phyloP scores from a whole-genome alignment of 805 yeast species.

The Debaryomyces maramus region DNA sequence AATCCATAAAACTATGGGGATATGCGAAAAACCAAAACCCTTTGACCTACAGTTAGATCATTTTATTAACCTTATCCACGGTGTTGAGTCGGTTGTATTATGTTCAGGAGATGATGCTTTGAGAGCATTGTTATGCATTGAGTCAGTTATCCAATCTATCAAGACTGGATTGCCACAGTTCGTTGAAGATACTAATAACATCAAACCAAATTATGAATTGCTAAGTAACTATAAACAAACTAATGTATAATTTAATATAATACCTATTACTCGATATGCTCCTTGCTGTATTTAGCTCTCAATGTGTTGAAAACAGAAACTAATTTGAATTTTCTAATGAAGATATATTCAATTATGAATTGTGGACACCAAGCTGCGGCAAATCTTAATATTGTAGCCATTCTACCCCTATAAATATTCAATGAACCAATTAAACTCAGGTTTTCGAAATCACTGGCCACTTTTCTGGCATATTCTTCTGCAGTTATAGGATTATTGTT shows the following conservation, averaged over 20 bases:
- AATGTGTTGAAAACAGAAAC: slow-evolving; percentile 24
- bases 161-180: slow-evolving; percentile 30
- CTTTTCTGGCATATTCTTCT: slow-evolving; percentile 54
- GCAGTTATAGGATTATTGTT: slow-evolving; percentile 60
- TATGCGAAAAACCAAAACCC: slow-evolving; percentile 23
- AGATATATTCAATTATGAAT: slow-evolving; percentile 41
- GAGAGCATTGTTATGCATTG: slow-evolving; percentile 34
- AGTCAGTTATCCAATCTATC: slow-evolving; percentile 33
- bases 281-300: slow-evolving; percentile 19
- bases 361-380: slow-evolving; percentile 45
- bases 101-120: slow-evolving; percentile 37
- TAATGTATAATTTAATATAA: neutral
- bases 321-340: slow-evolving; percentile 38
- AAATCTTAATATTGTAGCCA: slow-evolving; percentile 39
- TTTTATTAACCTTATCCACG: slow-evolving; percentile 34
- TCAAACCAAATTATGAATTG: slow-evolving; percentile 14
- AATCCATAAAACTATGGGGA: slow-evolving; percentile 12
- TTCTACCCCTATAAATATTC: slow-evolving; percentile 57
- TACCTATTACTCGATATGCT: slow-evolving; percentile 1
- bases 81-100: slow-evolving; percentile 24
- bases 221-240: slow-evolving; percentile 9
- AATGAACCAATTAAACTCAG: slow-evolving; percentile 38
- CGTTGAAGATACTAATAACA: slow-evolving; percentile 20
- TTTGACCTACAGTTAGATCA: slow-evolving; percentile 42
- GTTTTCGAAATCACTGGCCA: slow-evolving; percentile 50